Evolutionary conservation across 2,329 filamentous ascomycete species (phyloP), one percentile per base, ranked within the genome.

Genomic region (Ascomycota sp.): DNA sequence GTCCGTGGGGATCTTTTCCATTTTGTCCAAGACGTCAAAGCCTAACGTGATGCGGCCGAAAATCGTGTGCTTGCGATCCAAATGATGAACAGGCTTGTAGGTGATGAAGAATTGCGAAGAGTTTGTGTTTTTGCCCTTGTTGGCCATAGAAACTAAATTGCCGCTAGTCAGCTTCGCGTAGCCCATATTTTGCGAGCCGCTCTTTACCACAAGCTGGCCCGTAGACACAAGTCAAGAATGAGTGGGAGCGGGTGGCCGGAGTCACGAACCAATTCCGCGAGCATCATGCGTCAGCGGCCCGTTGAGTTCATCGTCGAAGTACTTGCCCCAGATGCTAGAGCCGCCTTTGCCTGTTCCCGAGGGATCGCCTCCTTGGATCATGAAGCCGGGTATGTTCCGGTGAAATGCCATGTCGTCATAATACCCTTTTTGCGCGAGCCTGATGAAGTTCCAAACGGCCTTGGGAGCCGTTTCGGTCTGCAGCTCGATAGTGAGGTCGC

Each of bases 51-150:
- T 71, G 23, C 73, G 71, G 2, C 76, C 89, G 44, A 98, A 98
- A 25, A 98, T 79, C n/a, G 89, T 95, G 53, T 98, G 89, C 47
- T 98, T 98, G 35, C 75, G 68, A 51, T 98, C 82, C 1, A 98
- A 65, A 54, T 98, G 89, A 37, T 77, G 74, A 0, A 75, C 70
- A 1, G 78, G 63, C 30, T 81, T 75, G 51, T 98, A 98, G 0
- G 77, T 80, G 46, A 98, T 78, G 60, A 95, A 98, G 48, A 75
- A 98, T 52, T 98, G 89, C 40, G 72, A 81, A 7, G 80, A 89
- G 53, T 98, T 98, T 15, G 86, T 95, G 46, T 94, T 86, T 47
- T 94, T 94, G 34, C 89, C 89, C 49, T 98, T 98, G 53, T 98
- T 98, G 25, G 89, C 89, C 89, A 98, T 98, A 40, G 76, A 83